Evolutionary conservation across 225 moss, liverwort and hornwort genomes (phyloP), one percentile per base, ranked within the genome.

Genomic region (Polytrichum commune): DNA sequence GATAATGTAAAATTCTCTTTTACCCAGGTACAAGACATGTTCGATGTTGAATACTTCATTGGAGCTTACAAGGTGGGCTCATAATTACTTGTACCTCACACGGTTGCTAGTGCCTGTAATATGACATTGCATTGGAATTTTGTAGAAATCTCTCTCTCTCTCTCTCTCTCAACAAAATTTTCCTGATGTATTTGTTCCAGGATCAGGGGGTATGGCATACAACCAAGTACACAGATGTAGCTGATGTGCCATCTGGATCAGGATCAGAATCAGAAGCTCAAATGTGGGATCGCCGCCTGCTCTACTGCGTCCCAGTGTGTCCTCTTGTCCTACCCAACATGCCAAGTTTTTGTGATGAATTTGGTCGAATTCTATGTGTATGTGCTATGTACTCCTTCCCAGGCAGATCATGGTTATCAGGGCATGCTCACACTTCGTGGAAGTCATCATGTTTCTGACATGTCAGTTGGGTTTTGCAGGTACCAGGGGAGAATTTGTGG

Each of bases 401-500:
- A 46, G 46, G 13, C 16, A 16, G 46, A 46, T 46, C 46, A 0
- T 46, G 46, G 13, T 46, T 46, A 46, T 46, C 46, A 46, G 13
- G 13, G 46, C 46, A 46, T 46, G 16, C 0, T 3, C 46, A 46
- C 46, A 46, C 16, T 13, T 46, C 13, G 46, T 13, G 16, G 46
- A 13, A 46, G 46, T 16, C 46, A 46, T 46, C 46, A 13, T 16
- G 13, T 46, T 70, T 60, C 27, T 70, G 19, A 55, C 32, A 16
- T 19, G 1, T 19, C 9, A 13, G 35, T 54, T 18, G 66, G 18
- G 20, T 38, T 56, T 56, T 62, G 30, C 76, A 98, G 97, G 85
- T 95, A 62, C 98, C 98, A 66, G 98, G 98, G 38, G 98, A 98
- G 72, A 98, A 88, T 77, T 54, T 75, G 4, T 98, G 98, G 98